Percentiles rank a stretch among this genome's conserved stretches.
phyloP scores from a whole-genome alignment of 495 filamentous ascomycete genomes.

The Annulohypoxylon nitens region DNA sequence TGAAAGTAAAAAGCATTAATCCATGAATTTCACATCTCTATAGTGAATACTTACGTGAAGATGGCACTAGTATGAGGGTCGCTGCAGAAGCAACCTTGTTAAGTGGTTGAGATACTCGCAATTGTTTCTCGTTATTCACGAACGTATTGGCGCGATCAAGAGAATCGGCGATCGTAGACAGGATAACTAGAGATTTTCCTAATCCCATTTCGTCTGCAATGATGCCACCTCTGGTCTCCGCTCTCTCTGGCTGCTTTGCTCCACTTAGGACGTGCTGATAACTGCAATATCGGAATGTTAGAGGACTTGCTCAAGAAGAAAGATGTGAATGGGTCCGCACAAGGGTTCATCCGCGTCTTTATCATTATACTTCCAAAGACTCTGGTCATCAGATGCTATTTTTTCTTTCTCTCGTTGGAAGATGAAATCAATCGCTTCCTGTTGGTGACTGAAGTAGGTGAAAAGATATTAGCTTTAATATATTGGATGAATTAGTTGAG shows the following conservation, averaged over 20 bases:
- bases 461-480: not conserved
- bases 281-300: not conserved
- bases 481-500: too few species aligned
- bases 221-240: slow-evolving; percentile 44
- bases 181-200: slow-evolving; percentile 56
- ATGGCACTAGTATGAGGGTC: not conserved
- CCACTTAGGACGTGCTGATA: slow-evolving; percentile 26
- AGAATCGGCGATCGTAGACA: not conserved
- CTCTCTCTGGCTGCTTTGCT: slow-evolving; percentile 1
- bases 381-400: not conserved
- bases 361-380: slow-evolving; percentile 11
- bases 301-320: not conserved
- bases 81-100: not conserved
- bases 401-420: slow-evolving; percentile 11
- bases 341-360: not conserved
- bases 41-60: not conserved
- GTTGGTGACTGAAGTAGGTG: slow-evolving; percentile 5
- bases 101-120: not conserved
- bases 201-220: slow-evolving; percentile 58
- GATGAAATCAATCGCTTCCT: slow-evolving; percentile 25
- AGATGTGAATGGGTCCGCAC: not conserved
- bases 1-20: not conserved
- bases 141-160: slow-evolving; percentile 41
- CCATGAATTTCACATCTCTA: not conserved
- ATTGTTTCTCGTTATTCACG: not conserved